Evolutionary conservation across 345 rosid genomes (phyloP), one percentile per base, ranked within the genome.

Genomic region (Ceriops decandra): DNA sequence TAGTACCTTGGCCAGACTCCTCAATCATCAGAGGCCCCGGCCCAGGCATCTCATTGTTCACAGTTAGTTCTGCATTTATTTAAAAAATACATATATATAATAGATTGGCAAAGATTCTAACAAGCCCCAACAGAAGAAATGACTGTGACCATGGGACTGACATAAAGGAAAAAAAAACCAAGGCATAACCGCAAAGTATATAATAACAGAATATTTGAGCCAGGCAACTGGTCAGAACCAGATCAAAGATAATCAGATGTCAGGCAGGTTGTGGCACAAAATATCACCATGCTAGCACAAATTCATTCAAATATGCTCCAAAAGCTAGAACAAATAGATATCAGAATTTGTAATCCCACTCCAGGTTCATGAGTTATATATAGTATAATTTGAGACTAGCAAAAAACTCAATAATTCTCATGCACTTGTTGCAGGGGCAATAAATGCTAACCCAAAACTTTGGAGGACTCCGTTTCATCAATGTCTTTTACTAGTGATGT

Each of bases 391-490:
- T 13, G 19, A 30, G 17, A 71, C 46, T 38, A 28, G 32, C 32
- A 42, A 13, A 56, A 53, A 33, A 54, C 26, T 36, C 26, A 19
- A 36, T 10, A 36, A 2, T 22, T 66, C 36, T 60, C 20, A 33
- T n/a, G 22, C 36, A 68, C 57, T 28, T 20, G n/a, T 7, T 11
- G 17, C n/a, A 62, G 15, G 59, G 52, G 49, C 35, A 31, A 59
- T 46, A 63, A 63, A 46, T 30, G 59, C 62, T 79, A 76, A 90
- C 92, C 97, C 73, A 81, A 70, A 68, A 56, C 74, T 19, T 69
- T 68, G 33, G 68, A 67, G 36, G 67, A 68, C 66, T 68, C 76
- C 63, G 65, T 63, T 57, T 60, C 82, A 66, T 68, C 32, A 69
- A 62, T 79, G 77, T 72, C 85, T 76, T 80, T 69, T 26, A 56